Evolutionary conservation across 306 rosid genomes (phyloP), one percentile per base, ranked within the genome.

Genomic region (Albizia julibrissin): DNA sequence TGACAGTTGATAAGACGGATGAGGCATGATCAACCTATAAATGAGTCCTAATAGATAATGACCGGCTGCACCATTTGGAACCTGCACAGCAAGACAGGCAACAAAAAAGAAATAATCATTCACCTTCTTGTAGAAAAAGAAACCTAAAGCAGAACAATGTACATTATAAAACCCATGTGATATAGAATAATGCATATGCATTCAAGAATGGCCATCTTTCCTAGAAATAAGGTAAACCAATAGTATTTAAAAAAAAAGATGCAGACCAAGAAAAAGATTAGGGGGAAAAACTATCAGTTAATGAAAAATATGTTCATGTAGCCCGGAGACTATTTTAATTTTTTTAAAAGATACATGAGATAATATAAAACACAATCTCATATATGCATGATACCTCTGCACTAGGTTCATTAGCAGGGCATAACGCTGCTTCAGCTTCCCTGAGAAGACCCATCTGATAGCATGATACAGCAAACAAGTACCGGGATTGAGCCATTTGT

Each of bases 1-100:
- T 10, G 19, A 71, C 39, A 79, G 75, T 27, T 76, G 59, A 79
- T 52, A 31, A 65, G 78, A 59, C 40, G 80, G 83, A 74, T 49
- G 40, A 69, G 74, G 34, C 52, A 40, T 22, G 19, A 77, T 84
- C 79, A 84, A 96, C 99, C 99, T 96, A 95, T 91, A 96, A 85
- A 96, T 85, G 72, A 92, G 91, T 85, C 98, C 99, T 58, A 96
- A 89, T 37, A 96, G 97, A 91, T 91, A 91, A 86, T 96, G 98
- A 82, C 99, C 99, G 68, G 99, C 97, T 69, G 99, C 96, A 65
- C 98, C 99, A 76, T 96, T 96, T 59, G 99, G 98, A 89, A 96
- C 91, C 99, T 96, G 87, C 85, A 83, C 9, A 71, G 74, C 34
- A 73, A 82, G 75, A 80, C 76, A 80, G 72, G 33, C 71, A 74